Base-by-base conservation (phyloP, 2,329 filamentous ascomycete species). In the Meredithiella fracta region DNA sequence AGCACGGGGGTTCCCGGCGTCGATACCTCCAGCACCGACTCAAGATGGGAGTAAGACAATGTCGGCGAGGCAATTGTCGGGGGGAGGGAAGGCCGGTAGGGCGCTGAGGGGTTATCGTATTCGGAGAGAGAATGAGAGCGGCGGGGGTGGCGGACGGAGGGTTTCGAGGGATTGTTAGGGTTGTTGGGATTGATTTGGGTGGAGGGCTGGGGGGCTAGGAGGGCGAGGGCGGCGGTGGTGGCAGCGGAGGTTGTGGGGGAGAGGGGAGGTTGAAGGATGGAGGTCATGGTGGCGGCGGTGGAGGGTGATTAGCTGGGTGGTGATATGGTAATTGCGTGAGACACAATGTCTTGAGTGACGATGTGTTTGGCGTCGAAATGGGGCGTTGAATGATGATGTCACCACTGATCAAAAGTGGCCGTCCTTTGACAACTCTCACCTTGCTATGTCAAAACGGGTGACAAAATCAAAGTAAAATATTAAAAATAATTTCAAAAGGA, bases 41-140 rank as follows among this genome's bases (percentile, higher is more conserved):
- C 22, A 17, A 55, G 44, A 26, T 17, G 34, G 25, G 25, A 20
- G 20, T 25, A n/a, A 42, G 49, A 51, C 2, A 42, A 42, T 11
- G 47, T 53, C 9, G 55, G 55, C 6, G 51, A 58, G 17, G 47
- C 37, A 9, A 42, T 25, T n/a, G 49, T 55, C 14, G 54, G 51
- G 15, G 53, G 40, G n/a, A 54, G 50, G 9, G 42, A 40, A 11
- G 52, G 53, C 20, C 22, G 15, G 26, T 59, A 53, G 9, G 51
- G 34, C n/a, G 17, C 20, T 3, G 49, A 51, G 20, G 58, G 51
- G 15, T 53, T 55, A 34, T 60, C 57, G 14, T 47, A 55, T 47
- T 59, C 58, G 5, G 55, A 55, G n/a, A 53, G 51, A 4, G 58
- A 59, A 8, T 58, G 53, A 5, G 58, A 59, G 22, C 58, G 58